Percentiles rank a stretch among this genome's conserved stretches.
Evolutionary conservation across 345 rosid species (phyloP).

Genomic region (Cardamine chenopodiifolia): DNA sequence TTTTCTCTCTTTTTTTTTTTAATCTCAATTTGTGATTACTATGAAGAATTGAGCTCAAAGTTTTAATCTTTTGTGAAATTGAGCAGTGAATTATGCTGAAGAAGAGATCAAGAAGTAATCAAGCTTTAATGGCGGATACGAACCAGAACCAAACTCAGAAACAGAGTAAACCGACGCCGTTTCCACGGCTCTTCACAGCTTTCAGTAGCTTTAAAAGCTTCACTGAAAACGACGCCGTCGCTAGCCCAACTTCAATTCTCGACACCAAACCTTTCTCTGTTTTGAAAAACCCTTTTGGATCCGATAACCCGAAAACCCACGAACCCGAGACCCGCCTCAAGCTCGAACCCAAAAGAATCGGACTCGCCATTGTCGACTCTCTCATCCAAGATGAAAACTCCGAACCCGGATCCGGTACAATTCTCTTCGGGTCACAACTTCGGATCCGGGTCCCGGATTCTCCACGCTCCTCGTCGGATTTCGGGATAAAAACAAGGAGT

Average conservation of each 20-base stretch:
- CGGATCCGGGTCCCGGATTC: conserved; percentile 81
- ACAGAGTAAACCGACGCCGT: conserved; percentile 54
- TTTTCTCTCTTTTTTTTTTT: not conserved
- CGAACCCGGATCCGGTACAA: conserved; percentile 48
- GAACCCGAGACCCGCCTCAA: conserved; percentile 56
- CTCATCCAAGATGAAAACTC: conserved; percentile 48
- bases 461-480: conserved; percentile 63
- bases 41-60: not conserved
- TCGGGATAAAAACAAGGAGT: conserved; percentile 65
- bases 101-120: conserved; percentile 53
- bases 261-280: conserved; percentile 72
- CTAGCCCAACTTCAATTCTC: conserved; percentile 90
- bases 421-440: conserved; percentile 78
- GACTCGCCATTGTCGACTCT: conserved; percentile 73
- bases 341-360: conserved; percentile 58
- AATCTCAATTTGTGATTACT: not conserved
- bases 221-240: conserved; percentile 52
- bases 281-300: conserved; percentile 65
- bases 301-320: conserved; percentile 47
- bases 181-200: conserved; percentile 68
- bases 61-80: not conserved
- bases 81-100: conserved; percentile 42
- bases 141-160: conserved; percentile 49
- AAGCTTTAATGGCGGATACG: conserved; percentile 59
- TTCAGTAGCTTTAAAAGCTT: conserved; percentile 55